Evolutionary conservation across 2,329 filamentous ascomycete species (phyloP), one percentile per base, ranked within the genome.

Genomic region (Xylaria sp.): DNA sequence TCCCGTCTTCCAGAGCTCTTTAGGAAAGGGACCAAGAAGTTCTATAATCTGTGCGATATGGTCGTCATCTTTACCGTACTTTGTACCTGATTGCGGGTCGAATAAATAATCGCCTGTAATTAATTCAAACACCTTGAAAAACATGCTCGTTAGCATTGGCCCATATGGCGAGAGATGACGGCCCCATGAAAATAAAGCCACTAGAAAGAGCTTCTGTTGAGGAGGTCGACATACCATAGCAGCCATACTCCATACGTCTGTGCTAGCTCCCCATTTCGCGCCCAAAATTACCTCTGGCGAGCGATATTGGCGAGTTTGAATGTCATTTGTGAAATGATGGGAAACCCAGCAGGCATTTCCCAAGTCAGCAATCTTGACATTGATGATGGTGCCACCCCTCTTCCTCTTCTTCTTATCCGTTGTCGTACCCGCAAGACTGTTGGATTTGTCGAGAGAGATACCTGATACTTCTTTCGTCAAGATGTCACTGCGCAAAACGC

Each of bases 11-110:
- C 92, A 97, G 52, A 98, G 85, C 4, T 92, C 91, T 76, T 96
- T 96, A 57, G 95, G 94, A 75, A 98, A 98, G 0, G 91, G 89
- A 8, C 95, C 95, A 17, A 99, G 87, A 4, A 99, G 85, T 78
- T 99, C 95, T 75, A 99, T 98, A 72, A 99, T 98, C 76, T 99
- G 95, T 9, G 95, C 95, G 69, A 99, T 97, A 79, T 99, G 95
- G 75, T 99, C 95, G 80, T 99, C 95, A 75, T 99, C 95, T 80
- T 99, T 99, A 75, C 95, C 95, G 77, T 99, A 99, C 79, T 98
- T 98, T 43, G 94, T 98, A 66, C 95, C 95, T 1, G 94, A 97
- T 79, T 99, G 95, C 0, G 95, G 95, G 73, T 99, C 95, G 78
- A 99, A 99, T 45, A 99, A 87, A 74, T 99, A 99, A 78, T 99